phyloP scores from a whole-genome alignment of 2,329 filamentous ascomycete species.

The Epichloe gansuensis region DNA sequence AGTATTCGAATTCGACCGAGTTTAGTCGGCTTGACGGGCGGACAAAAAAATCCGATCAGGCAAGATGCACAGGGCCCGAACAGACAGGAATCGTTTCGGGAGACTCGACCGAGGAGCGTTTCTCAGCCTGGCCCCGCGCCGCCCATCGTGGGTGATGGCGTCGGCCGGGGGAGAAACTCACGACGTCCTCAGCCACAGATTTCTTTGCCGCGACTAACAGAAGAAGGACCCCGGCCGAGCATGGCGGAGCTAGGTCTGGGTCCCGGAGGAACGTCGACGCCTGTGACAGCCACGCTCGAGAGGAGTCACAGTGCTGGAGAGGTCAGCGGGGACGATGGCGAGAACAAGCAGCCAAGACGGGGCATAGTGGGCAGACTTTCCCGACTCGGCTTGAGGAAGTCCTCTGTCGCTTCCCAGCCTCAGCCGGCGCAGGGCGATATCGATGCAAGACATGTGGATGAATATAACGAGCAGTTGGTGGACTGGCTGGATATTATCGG shows the following conservation, averaged over 20 bases:
- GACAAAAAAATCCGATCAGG: neutral
- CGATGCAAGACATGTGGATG: slow-evolving; percentile 15
- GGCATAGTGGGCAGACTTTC: slow-evolving; percentile 5
- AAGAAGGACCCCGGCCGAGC: slow-evolving; percentile 24
- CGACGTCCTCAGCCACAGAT: slow-evolving; percentile 19
- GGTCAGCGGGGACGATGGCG: neutral
- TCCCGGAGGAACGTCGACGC: slow-evolving; percentile 7
- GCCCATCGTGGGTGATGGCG: slow-evolving; percentile 9
- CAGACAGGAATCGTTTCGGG: neutral
- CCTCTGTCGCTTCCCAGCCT: neutral
- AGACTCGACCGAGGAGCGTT: slow-evolving; percentile 21
- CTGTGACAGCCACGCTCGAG: slow-evolving; percentile 7
- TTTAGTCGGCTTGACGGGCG: slow-evolving; percentile 3
- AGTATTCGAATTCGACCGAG: slow-evolving; percentile 14
- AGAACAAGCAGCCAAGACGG: neutral
- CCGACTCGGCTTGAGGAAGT: slow-evolving; percentile 2
- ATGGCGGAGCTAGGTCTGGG: slow-evolving; percentile 21
- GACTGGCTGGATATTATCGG: slow-evolving; percentile 29
- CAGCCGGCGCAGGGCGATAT: slow-evolving; percentile 1
- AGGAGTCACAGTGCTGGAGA: slow-evolving; percentile 3
- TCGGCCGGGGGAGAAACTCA: slow-evolving; percentile 16
- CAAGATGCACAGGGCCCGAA: neutral
- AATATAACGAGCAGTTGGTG: slow-evolving; percentile 26
- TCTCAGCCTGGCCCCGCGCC: slow-evolving; percentile 21
- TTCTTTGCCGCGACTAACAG: slow-evolving; percentile 26